phyloP scores from a whole-genome alignment of 768 basidiomycete genomes.

The Termitomyces sp. region DNA sequence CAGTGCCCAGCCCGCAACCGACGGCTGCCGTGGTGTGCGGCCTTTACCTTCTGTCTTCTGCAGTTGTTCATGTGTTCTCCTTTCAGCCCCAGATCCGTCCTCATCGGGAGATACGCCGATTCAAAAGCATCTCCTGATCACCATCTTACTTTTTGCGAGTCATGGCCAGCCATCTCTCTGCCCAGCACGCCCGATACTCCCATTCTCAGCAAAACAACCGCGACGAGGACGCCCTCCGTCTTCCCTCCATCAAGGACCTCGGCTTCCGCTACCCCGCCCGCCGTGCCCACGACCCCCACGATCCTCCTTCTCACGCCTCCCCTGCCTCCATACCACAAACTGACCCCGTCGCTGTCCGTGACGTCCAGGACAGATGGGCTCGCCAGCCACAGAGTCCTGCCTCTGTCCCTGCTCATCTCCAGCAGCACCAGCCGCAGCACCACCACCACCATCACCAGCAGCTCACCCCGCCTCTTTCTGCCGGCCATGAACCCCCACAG shows the following conservation, averaged over 20 bases:
- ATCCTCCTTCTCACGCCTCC: conserved; percentile 18
- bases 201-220: conserved; percentile 31
- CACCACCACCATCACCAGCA: conserved; percentile 37
- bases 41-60: conserved; percentile 5
- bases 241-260: conserved; percentile 71
- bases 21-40: conserved; percentile 9
- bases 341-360: conserved; percentile 21
- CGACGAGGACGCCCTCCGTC: conserved; percentile 39
- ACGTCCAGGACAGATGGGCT: conserved; percentile 29
- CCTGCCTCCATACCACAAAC: conserved; percentile 11
- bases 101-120: conserved; percentile 65
- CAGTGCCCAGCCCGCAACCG: conserved; percentile 5
- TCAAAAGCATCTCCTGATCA: conserved; percentile 39
- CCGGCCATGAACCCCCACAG: conserved; percentile 31
- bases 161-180: conserved; percentile 39
- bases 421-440: conserved; percentile 31
- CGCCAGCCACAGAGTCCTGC: conserved; percentile 23
- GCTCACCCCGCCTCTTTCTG: conserved; percentile 42
- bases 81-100: conserved; percentile 45
- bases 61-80: conserved; percentile 17
- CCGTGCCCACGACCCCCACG: conserved; percentile 25
- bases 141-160: conserved; percentile 41
- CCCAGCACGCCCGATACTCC: conserved; percentile 34
- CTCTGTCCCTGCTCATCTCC: conserved; percentile 19
- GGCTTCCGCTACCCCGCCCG: conserved; percentile 45